phyloP scores from a whole-genome alignment of 1,139 yeast genomes.

The Entelexis paramagnoliae region DNA sequence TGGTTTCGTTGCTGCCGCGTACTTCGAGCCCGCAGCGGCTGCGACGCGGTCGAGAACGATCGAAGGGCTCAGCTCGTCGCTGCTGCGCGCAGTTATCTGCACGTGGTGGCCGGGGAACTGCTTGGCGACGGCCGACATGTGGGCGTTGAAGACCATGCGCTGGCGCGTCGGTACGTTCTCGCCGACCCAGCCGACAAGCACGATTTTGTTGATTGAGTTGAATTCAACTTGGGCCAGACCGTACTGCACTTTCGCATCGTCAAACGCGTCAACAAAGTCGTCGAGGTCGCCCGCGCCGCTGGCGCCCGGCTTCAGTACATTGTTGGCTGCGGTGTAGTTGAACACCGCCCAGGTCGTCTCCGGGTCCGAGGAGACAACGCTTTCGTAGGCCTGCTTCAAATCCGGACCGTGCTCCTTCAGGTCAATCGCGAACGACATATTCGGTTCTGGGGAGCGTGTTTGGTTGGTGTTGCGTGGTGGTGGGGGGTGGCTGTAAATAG shows the following conservation, averaged over 20 bases:
- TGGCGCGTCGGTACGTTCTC: conserved; percentile 40
- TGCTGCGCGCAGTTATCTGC: conserved; percentile 91
- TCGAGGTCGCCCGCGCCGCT: conserved; percentile 46
- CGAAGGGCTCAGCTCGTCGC: conserved; percentile 73
- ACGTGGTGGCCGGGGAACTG: conserved; percentile 68
- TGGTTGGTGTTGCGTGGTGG: conserved; percentile 1
- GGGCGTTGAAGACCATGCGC: conserved; percentile 38
- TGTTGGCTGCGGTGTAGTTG: conserved; percentile 33
- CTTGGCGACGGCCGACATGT: conserved; percentile 35
- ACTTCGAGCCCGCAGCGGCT: conserved; percentile 93
- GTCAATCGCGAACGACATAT: conserved; percentile 32
- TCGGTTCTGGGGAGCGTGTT: neutral
- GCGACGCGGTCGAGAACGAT: conserved; percentile 68
- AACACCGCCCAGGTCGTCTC: conserved; percentile 37
- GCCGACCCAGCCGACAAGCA: conserved; percentile 75
- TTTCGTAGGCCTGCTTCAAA: conserved; percentile 34
- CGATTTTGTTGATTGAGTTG: conserved; percentile 75
- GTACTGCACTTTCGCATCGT: conserved; percentile 81
- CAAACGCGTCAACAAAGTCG: conserved; percentile 72
- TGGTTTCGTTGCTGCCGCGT: conserved; percentile 42
- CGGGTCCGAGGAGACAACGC: conserved; percentile 36
- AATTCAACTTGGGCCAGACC: conserved; percentile 83
- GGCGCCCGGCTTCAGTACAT: conserved; percentile 30
- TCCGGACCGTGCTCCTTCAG: conserved; percentile 34
- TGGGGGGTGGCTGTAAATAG: neutral